Base-by-base conservation (phyloP, 345 rosid genomes). In the Eucalyptus paniculata region DNA sequence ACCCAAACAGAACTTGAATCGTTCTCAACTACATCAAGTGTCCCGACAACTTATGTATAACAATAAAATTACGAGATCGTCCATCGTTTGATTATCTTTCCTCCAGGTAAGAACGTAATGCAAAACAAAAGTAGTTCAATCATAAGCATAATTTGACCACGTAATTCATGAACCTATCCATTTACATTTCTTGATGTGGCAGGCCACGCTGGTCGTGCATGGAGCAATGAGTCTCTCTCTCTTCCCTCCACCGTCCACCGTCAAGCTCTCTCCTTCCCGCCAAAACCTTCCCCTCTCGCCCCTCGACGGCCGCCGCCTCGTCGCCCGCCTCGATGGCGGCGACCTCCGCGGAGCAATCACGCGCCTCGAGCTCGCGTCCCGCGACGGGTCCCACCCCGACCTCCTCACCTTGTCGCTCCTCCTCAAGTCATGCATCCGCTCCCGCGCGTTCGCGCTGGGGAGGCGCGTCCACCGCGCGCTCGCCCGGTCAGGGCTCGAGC, bases 371-470 rank as follows among this genome's bases (percentile, higher is more conserved):
- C 83, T 77, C 28, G 7, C 42, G 30, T 77, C 83, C 28, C 83
- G 47, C 4, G 83, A 21, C 15, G 83, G 83, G 47, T 40, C 83
- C 47, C 83, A 77, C 13, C 30, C 83, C 30, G 83, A 77, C 83
- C 1, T 77, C 47, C 83, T 40, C 47, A 12, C 47, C 47, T 21
- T 77, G 1, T 77, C 83, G 0, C 83, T 37, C 30, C 83, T 77
- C 83, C 83, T 77, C 83, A 77, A 77, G 47, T 77, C 83, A 28
- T 77, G 83, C 83, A 77, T 77, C 8, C 30, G 83, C 85, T 90
- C 96, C 30, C 94, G 93, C 40, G 90, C 93, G 37, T 94, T 95
- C 90, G 92, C 91, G 4, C 94, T 94, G 88, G 98, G 97, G 11
- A 92, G 89, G 81, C 92, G 93, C 88, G 93, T 95, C 28, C 97